These are phyloP conservation scores for Chloranthus sessilifolius DNA, from an alignment of 164 flowering plant species.

Conservation along the genomic window DNA sequence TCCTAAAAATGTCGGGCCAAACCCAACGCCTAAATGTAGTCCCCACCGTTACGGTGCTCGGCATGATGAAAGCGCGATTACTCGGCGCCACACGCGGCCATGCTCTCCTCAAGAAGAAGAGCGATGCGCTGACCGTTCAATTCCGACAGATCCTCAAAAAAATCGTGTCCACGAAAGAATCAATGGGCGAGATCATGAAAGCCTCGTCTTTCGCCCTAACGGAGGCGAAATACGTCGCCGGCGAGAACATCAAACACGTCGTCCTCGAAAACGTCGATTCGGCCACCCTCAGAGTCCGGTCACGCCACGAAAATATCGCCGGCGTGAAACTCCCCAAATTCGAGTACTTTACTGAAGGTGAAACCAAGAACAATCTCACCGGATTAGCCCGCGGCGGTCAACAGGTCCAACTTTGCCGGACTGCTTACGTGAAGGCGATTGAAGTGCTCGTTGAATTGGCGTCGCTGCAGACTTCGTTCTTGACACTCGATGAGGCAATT, in stretches of 20 bases:
- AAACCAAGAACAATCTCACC: conserved; percentile 83
- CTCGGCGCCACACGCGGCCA: conserved; percentile 97
- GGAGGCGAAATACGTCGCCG: conserved; percentile 93
- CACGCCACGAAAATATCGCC: conserved; percentile 80
- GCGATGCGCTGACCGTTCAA: conserved; percentile 90
- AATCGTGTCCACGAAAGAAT: conserved; percentile 80
- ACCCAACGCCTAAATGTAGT: conserved; percentile 80
- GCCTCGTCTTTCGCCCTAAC: conserved; percentile 79
- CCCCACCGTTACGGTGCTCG: conserved; percentile 93
- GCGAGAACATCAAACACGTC: conserved; percentile 81
- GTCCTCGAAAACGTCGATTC: conserved; percentile 81
- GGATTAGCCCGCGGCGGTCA: conserved; percentile 97
- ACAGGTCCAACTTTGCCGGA: conserved; percentile 81
- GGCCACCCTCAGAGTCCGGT: conserved; percentile 75
- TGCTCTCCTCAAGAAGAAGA: conserved; percentile 94
- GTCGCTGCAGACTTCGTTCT: conserved; percentile 85
- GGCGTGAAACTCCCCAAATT: conserved; percentile 95
- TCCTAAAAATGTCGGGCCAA: conserved; percentile 78
- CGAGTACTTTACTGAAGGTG: conserved; percentile 80
- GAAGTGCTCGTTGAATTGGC: conserved; percentile 97
- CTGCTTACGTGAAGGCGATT: conserved; percentile 76
- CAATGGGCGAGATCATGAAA: conserved; percentile 94
- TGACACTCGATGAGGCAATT: conserved; percentile 91
- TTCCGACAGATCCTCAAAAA: conserved; percentile 86
- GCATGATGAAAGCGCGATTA: conserved; percentile 81